These are phyloP conservation scores for Lipomyces yarrowii DNA, from an alignment of 1,139 yeast genomes.

Conservation along the genomic window DNA sequence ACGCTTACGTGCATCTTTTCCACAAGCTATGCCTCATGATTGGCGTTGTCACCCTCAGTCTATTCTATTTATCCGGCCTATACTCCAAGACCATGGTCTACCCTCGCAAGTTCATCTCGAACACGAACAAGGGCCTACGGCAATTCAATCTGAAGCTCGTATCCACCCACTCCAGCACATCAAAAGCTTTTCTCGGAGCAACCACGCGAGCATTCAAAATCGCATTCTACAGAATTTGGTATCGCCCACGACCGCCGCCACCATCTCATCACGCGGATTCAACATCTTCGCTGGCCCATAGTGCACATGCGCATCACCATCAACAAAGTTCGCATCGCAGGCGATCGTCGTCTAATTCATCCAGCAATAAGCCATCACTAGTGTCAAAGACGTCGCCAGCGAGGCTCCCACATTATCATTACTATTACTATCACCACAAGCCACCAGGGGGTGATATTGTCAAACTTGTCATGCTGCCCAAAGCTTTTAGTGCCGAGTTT, in stretches of 20 bases:
- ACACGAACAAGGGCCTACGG: slow-evolving; percentile 84
- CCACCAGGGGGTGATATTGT: slow-evolving; percentile 53
- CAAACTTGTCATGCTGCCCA: slow-evolving; percentile 75
- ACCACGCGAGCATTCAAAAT: slow-evolving; percentile 11
- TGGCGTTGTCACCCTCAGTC: slow-evolving; percentile 65
- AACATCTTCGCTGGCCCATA: background rate
- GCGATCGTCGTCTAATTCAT: slow-evolving; percentile 22
- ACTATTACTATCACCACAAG: slow-evolving; percentile 27
- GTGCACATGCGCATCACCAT: slow-evolving; percentile 2
- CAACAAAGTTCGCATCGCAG: slow-evolving; percentile 15
- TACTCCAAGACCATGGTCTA: slow-evolving; percentile 80
- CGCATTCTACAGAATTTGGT: slow-evolving; percentile 14
- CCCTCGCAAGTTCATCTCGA: slow-evolving; percentile 74
- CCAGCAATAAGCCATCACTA: background rate
- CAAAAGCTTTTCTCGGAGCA: slow-evolving; percentile 4
- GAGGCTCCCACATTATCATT: slow-evolving; percentile 19
- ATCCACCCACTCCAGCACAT: slow-evolving; percentile 14
- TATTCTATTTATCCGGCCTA: slow-evolving; percentile 88
- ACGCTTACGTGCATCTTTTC: slow-evolving; percentile 41
- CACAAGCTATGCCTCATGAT: slow-evolving; percentile 67
- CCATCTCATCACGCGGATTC: background rate
- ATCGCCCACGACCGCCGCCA: slow-evolving; percentile 19
- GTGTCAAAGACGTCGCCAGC: background rate
- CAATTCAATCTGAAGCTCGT: slow-evolving; percentile 58
- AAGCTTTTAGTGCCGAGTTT: slow-evolving; percentile 78